These are phyloP conservation scores for Oryza glumipatula DNA, from an alignment of 176 grass and related monocot species.

Conservation along the genomic window DNA sequence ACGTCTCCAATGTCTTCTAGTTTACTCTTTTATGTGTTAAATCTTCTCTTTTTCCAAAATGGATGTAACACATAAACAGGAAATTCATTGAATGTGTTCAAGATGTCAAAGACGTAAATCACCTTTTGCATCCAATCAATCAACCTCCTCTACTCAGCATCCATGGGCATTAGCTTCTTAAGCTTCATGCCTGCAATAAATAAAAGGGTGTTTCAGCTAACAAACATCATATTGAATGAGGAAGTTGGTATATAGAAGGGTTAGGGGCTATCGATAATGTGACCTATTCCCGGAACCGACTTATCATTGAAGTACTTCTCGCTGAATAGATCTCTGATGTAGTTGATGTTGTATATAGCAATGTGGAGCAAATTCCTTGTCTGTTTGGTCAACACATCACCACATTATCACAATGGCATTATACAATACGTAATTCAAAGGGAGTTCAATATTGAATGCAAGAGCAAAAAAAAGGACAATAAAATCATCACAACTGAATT, in stretches of 20 bases:
- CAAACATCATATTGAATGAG: neutral
- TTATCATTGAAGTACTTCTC: conserved; percentile 99
- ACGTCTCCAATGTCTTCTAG: too few relatives aligned
- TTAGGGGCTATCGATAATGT: conserved; percentile 18
- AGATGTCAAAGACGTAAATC: conserved; percentile 3
- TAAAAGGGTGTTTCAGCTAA: conserved; percentile 24
- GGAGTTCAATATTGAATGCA: neutral
- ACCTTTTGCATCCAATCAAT: conserved; percentile 99
- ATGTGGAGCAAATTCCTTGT: conserved; percentile 97
- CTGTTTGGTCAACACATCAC: conserved; percentile 52
- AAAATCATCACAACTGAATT: conserved; percentile 11
- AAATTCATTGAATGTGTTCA: too few relatives aligned
- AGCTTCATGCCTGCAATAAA: conserved; percentile 88
- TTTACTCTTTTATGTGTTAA: too few relatives aligned
- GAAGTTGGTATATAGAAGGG: conserved; percentile 13
- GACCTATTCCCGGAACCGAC: conserved; percentile 93
- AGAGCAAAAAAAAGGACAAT: neutral
- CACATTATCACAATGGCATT: conserved; percentile 22
- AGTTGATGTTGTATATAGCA: conserved; percentile 98
- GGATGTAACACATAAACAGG: conserved; percentile 15
- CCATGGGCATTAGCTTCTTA: conserved; percentile 98
- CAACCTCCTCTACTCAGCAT: conserved; percentile 82
- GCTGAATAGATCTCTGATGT: conserved; percentile 91
- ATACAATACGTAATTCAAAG: neutral
- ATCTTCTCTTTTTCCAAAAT: too few relatives aligned